phyloP scores from a whole-genome alignment of 176 grass and related monocot species.

The Aegilops sharonensis region DNA sequence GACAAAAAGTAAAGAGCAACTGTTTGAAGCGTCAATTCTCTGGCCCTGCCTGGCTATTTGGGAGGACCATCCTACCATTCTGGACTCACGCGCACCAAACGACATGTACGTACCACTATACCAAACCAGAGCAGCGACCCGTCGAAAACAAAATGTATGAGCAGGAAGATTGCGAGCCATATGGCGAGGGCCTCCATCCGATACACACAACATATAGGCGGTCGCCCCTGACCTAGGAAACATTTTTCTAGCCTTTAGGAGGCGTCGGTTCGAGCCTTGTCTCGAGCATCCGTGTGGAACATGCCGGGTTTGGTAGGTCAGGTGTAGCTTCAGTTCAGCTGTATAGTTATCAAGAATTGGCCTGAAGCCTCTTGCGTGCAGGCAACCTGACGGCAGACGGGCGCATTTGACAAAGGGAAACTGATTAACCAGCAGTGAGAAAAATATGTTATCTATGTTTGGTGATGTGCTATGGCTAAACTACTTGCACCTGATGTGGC shows the following conservation, averaged over 20 bases:
- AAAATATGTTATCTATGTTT: neutral
- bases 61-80: neutral
- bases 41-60: slow-evolving; percentile 14
- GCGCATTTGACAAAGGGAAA: neutral
- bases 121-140: slow-evolving; percentile 3
- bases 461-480: neutral
- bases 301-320: too few species aligned
- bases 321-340: neutral
- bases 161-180: neutral
- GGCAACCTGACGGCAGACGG: neutral
- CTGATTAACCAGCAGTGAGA: neutral
- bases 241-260: neutral
- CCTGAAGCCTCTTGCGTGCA: neutral
- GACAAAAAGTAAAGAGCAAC: neutral
- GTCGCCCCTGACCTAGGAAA: slow-evolving; percentile 31
- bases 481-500: neutral
- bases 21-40: neutral
- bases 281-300: too few species aligned
- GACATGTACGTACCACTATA: neutral
- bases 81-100: slow-evolving; percentile 41
- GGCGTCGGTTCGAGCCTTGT: neutral
- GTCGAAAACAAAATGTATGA: neutral
- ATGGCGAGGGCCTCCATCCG: slow-evolving; percentile 2
- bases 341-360: neutral
- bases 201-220: neutral